Base-by-base conservation (phyloP, 2,329 filamentous ascomycete genomes). In the Aspergillus unguis region DNA sequence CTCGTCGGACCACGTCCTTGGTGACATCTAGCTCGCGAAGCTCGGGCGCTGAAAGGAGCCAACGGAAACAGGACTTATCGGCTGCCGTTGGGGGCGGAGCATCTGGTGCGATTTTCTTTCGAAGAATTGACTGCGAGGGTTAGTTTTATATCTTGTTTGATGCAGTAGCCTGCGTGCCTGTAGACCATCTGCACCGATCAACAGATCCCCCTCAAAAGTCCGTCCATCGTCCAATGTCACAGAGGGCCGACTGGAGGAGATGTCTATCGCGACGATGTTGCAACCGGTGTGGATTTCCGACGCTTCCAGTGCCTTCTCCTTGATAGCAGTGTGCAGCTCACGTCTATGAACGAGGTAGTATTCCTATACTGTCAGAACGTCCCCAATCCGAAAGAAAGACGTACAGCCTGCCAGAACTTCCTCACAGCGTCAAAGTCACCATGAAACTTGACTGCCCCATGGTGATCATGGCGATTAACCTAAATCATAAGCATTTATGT, bases 241-340 rank as follows among this genome's bases (percentile, higher is more conserved):
- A 1, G 47, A 57, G 1, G 62, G 58, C 1, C 55, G 52, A 5
- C 33, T n/a, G 8, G 29, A 32, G 5, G 52, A 49, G 6, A 60
- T 49, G 31, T 64, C 38, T 7, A 64, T 51, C 1, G 44, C 11
- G n/a, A 45, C 48, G 32, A 66, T 60, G 3, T 45, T 60, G 50
- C 64, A 67, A 6, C 51, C 51, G 0, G 59, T 60, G 36, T 64
- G 54, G 5, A 67, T 48, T 6, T 50, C 57, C 0, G 62, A 61
- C 0, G 58, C 62, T 31, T 62, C 46, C 5, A 57, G n/a, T 1
- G 71, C 71, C 25, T 69, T 60, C 23, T 63, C 28, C 44, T 70
- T 69, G 3, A 75, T 57, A 23, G 66, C 58, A 27, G 66, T 67
- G 53, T 76, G 74, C 40, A 77, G 58, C 53, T 76, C 74, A 26